These are phyloP conservation scores for Macaranga tanarius DNA, from an alignment of 441 rosid species.

Conservation along the genomic window DNA sequence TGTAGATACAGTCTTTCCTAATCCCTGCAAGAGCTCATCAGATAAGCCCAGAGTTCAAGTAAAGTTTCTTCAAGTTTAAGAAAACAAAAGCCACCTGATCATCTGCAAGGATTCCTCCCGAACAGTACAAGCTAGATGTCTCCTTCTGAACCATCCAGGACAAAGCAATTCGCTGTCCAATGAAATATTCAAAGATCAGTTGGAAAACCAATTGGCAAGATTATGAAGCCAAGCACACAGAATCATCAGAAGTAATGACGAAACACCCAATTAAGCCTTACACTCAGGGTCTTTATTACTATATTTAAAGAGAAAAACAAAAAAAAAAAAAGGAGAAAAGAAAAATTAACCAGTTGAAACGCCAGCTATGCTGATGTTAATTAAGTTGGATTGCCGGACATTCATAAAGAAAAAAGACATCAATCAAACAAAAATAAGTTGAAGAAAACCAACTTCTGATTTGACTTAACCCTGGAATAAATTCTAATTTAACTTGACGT, in stretches of 20 bases:
- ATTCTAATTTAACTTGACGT: not conserved
- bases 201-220: not conserved
- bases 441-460: not conserved
- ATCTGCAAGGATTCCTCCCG: conserved; percentile 98
- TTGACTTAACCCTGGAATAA: not conserved
- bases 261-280: not conserved
- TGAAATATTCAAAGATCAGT: conserved; percentile 17
- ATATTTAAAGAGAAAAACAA: not conserved
- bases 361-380: not conserved
- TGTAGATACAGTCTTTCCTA: conserved; percentile 94
- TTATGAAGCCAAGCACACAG: not conserved
- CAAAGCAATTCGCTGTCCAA: conserved; percentile 87
- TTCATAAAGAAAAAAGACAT: not conserved
- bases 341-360: not conserved
- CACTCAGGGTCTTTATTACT: not conserved
- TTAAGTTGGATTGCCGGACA: not conserved
- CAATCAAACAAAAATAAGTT: not conserved
- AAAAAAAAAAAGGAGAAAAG: not conserved
- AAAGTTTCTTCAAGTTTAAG: conserved; percentile 17
- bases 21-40: conserved; percentile 56
- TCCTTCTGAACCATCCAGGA: conserved; percentile 97
- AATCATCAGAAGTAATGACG: not conserved
- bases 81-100: conserved; percentile 67
- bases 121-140: conserved; percentile 61
- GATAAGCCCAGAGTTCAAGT: conserved; percentile 9